A percentile compares a stretch with the other conserved stretches of the same genome.
Evolutionary conservation across 192 early-diverging fungal species (phyloP).

Genomic region (Coemansia sp.): DNA sequence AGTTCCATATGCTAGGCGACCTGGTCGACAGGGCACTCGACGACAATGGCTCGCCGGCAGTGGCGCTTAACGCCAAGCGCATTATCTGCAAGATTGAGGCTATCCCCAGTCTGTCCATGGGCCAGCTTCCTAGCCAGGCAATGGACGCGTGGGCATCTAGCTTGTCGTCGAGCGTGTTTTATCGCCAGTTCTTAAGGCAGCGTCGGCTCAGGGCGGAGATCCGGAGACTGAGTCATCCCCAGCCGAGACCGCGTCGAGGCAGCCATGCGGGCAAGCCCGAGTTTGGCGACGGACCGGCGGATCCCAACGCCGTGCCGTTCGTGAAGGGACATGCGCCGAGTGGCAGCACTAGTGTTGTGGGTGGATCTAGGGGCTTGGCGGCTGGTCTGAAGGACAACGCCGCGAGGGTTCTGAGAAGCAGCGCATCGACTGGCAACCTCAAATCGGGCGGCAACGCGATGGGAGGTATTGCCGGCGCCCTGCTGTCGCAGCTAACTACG

Average conservation of each 20-base stretch:
- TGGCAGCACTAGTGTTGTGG: constrained; percentile 27
- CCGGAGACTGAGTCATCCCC: background rate
- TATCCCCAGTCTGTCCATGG: constrained; percentile 53
- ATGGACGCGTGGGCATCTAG: constrained; percentile 51
- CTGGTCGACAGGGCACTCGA: constrained; percentile 41
- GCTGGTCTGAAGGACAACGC: constrained; percentile 56
- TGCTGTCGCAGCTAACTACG: constrained; percentile 15
- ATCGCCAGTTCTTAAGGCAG: constrained; percentile 38
- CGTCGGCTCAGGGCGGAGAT: constrained; percentile 19
- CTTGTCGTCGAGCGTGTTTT: constrained; percentile 40
- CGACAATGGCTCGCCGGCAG: background rate
- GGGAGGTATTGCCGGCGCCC: background rate
- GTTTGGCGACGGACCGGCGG: background rate
- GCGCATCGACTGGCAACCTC: constrained; percentile 53
- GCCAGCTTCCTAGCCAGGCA: constrained; percentile 53
- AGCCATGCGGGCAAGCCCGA: constrained; percentile 11
- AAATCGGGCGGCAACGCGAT: constrained; percentile 20
- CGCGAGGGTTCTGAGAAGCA: constrained; percentile 45
- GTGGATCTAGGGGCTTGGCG: constrained; percentile 42
- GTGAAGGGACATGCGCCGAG: constrained; percentile 4
- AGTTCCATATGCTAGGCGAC: constrained; percentile 43
- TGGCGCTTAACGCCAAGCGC: constrained; percentile 30
- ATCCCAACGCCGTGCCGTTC: background rate
- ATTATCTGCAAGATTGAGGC: constrained; percentile 44
- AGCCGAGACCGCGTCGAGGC: constrained; percentile 20